Conservation (phyloP, 352 stramenopile genomes). For the Globisporangium parvum region DNA sequence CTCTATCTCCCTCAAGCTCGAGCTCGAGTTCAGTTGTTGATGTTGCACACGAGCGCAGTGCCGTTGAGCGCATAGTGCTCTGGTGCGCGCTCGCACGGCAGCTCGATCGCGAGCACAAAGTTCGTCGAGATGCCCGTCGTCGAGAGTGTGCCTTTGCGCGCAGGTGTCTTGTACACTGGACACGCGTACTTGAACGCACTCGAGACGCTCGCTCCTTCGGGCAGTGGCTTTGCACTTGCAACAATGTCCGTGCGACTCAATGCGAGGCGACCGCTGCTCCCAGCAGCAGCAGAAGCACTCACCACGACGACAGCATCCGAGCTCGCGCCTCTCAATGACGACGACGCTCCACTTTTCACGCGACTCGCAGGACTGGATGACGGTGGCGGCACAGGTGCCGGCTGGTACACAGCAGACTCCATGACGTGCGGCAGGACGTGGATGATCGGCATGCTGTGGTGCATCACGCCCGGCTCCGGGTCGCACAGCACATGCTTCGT, state of each 20-base stretch:
- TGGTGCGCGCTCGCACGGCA: slow-evolving; percentile 63
- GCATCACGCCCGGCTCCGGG: slow-evolving; percentile 48
- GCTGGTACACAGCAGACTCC: not conserved
- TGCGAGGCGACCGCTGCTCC: not conserved
- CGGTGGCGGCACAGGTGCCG: not conserved
- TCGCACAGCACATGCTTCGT: slow-evolving; percentile 43
- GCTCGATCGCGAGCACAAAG: slow-evolving; percentile 88
- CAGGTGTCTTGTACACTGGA: slow-evolving; percentile 90
- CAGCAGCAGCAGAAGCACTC: too few species aligned
- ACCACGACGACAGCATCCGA: too few species aligned
- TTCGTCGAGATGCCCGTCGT: slow-evolving; percentile 93
- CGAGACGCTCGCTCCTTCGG: not conserved
- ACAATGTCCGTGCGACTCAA: not conserved
- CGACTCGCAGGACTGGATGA: not conserved
- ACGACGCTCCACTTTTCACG: not conserved
- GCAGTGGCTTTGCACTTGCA: not conserved
- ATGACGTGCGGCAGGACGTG: slow-evolving; percentile 67
- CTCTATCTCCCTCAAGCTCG: not conserved
- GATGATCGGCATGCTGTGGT: slow-evolving; percentile 78
- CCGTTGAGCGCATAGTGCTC: slow-evolving; percentile 89
- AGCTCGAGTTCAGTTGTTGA: slow-evolving; percentile 9
- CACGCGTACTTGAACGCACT: slow-evolving; percentile 62
- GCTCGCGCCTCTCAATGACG: too few species aligned
- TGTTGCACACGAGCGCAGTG: slow-evolving; percentile 83
- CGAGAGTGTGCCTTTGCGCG: slow-evolving; percentile 85